Percentiles rank a stretch among this genome's conserved stretches.
Conservation (phyloP, 2,329 filamentous ascomycete genomes). For the Colletotrichum paranaense region DNA sequence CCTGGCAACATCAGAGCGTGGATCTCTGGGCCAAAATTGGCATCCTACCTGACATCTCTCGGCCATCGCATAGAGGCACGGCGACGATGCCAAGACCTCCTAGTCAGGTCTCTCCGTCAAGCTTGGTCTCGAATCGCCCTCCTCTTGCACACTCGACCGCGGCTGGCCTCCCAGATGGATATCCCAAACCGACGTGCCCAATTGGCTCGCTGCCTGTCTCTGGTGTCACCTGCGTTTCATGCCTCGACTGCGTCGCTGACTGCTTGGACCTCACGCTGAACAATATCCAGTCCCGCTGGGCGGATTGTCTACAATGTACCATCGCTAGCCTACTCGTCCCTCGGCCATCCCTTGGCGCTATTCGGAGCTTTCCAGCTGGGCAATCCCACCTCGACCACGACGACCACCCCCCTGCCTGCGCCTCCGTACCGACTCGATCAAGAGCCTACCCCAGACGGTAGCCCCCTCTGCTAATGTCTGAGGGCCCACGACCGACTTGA, state of each 20-base stretch:
- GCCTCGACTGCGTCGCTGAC: conserved; percentile 26
- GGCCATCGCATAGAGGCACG: conserved; percentile 32
- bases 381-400: conserved; percentile 25
- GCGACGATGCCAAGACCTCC: conserved; percentile 35
- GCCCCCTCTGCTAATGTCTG: conserved; percentile 23
- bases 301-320: background rate
- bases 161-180: conserved; percentile 23
- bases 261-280: conserved; percentile 25
- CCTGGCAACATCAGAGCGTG: conserved; percentile 21
- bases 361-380: conserved; percentile 33
- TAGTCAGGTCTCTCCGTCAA: conserved; percentile 30
- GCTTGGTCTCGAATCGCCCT: conserved; percentile 32
- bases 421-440: conserved; percentile 30
- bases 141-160: conserved; percentile 7
- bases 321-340: background rate
- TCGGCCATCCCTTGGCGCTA: conserved; percentile 18
- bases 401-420: conserved; percentile 16
- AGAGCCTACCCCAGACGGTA: conserved; percentile 22
- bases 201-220: conserved; percentile 24
- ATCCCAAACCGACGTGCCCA: conserved; percentile 25
- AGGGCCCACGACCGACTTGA: conserved; percentile 25
- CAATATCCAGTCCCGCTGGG: conserved; percentile 6
- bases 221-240: conserved; percentile 37
- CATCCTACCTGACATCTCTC: conserved; percentile 26
- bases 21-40: conserved; percentile 34